Conservation (phyloP, 1,284 basidiomycete species). For the Sphagnurus paluster region DNA sequence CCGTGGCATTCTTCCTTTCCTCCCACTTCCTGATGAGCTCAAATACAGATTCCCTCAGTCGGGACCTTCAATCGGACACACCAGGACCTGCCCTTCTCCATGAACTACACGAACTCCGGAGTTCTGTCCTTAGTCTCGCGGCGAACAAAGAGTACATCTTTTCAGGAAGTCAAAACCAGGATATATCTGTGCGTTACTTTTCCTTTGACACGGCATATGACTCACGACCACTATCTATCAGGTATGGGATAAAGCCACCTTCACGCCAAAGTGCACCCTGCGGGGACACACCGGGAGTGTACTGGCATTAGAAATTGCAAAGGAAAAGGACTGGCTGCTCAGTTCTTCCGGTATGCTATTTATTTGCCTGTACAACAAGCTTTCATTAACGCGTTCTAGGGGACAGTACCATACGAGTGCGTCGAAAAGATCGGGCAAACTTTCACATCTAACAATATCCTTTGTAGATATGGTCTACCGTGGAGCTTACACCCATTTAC, state of each 20-base stretch:
- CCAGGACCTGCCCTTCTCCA: constrained; percentile 56
- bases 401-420: constrained; percentile 81
- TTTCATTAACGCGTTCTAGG: constrained; percentile 44
- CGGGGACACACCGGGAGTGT: constrained; percentile 87
- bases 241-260: constrained; percentile 82
- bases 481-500: constrained; percentile 70
- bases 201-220: not conserved
- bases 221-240: constrained; percentile 28
- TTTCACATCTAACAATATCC: constrained; percentile 18
- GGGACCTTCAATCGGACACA: constrained; percentile 39
- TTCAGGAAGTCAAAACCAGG: constrained; percentile 79
- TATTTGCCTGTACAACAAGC: constrained; percentile 2
- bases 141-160: constrained; percentile 77
- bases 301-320: constrained; percentile 77
- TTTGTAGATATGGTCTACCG: constrained; percentile 81
- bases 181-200: constrained; percentile 65
- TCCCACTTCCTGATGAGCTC: constrained; percentile 18
- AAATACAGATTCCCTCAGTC: constrained; percentile 57
- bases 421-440: constrained; percentile 21
- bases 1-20: constrained; percentile 5
- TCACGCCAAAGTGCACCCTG: constrained; percentile 72
- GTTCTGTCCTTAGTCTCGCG: constrained; percentile 76
- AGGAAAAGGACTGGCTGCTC: constrained; percentile 82
- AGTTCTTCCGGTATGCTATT: constrained; percentile 70
- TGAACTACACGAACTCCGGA: constrained; percentile 66